Percentiles rank a stretch among this genome's conserved stretches.
Conservation (phyloP, 1,284 basidiomycete genomes). For the Chondrostereum purpureum region DNA sequence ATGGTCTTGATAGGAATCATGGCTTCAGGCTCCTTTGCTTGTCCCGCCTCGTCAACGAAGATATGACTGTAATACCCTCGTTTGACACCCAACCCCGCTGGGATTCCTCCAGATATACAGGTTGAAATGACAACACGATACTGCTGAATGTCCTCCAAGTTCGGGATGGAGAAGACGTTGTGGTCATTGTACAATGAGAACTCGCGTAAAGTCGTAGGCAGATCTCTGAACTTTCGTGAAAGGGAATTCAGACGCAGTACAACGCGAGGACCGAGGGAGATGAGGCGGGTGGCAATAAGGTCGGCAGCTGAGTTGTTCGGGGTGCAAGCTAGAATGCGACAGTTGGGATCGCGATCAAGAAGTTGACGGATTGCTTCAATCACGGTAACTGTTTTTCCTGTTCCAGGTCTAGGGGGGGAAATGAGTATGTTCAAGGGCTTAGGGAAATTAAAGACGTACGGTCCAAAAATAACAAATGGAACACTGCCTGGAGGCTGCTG, state of each 20-base stretch:
- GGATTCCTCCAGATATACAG: constrained; percentile 42
- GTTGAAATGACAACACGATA: constrained; percentile 48
- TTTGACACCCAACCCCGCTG: constrained; percentile 38
- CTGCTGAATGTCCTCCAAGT: constrained; percentile 25
- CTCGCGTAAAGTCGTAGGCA: constrained; percentile 23
- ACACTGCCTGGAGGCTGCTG: constrained; percentile 34
- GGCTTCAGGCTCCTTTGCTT: constrained; percentile 50
- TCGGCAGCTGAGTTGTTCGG: constrained; percentile 59
- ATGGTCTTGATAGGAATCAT: constrained; percentile 48
- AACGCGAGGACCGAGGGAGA: constrained; percentile 21
- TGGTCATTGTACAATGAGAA: constrained; percentile 35
- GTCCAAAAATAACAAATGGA: constrained; percentile 51
- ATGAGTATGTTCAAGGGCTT: background rate
- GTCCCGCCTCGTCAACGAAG: constrained; percentile 58
- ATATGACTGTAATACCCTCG: constrained; percentile 50
- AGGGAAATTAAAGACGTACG: constrained; percentile 29
- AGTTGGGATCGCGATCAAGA: constrained; percentile 31
- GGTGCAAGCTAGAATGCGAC: constrained; percentile 56
- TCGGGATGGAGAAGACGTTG: constrained; percentile 34
- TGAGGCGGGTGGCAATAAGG: constrained; percentile 38
- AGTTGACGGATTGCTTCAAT: constrained; percentile 62
- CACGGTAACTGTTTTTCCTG: constrained; percentile 64
- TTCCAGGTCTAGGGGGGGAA: constrained; percentile 36
- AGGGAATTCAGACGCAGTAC: constrained; percentile 44
- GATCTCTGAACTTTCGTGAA: constrained; percentile 26